phyloP scores from a whole-genome alignment of 176 grass and related monocot species.

The Puccinellia tenuiflora region DNA sequence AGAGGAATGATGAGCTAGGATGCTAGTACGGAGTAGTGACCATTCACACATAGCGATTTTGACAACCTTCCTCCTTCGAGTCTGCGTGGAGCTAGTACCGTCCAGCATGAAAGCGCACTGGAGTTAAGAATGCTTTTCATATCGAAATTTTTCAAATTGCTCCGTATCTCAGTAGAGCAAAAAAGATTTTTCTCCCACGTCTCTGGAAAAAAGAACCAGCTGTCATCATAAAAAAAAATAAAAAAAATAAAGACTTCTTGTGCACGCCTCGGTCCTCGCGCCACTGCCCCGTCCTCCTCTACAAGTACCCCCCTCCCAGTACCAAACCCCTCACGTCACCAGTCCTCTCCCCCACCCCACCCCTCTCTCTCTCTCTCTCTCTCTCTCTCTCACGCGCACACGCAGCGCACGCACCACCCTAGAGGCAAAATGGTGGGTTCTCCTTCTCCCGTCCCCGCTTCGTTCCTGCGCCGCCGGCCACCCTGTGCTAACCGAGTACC shows the following conservation, averaged over 20 bases:
- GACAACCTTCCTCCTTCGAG: too few species aligned
- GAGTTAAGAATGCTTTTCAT: too few species aligned
- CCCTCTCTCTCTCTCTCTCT: neutral
- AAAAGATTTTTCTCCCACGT: too few species aligned
- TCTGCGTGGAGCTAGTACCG: too few species aligned
- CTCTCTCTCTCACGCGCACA: neutral
- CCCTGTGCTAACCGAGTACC: neutral
- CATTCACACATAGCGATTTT: too few species aligned
- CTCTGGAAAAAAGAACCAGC: neutral
- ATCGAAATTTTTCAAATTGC: too few species aligned
- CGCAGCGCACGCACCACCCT: constrained; percentile 20
- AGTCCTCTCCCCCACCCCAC: neutral
- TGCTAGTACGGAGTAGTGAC: too few species aligned
- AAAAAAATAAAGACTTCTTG: neutral
- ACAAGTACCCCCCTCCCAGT: constrained; percentile 20
- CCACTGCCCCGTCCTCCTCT: neutral
- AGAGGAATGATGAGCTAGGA: too few species aligned
- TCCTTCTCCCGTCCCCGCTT: neutral
- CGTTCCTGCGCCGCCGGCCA: neutral
- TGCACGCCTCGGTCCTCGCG: neutral
- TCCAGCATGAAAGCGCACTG: too few species aligned
- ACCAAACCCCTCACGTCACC: neutral
- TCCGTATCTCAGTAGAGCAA: too few species aligned
- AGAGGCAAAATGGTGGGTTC: constrained; percentile 30
- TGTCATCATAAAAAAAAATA: too few species aligned